phyloP scores from a whole-genome alignment of 257 asterid genomes.

The Fraxinus quadrangulata region DNA sequence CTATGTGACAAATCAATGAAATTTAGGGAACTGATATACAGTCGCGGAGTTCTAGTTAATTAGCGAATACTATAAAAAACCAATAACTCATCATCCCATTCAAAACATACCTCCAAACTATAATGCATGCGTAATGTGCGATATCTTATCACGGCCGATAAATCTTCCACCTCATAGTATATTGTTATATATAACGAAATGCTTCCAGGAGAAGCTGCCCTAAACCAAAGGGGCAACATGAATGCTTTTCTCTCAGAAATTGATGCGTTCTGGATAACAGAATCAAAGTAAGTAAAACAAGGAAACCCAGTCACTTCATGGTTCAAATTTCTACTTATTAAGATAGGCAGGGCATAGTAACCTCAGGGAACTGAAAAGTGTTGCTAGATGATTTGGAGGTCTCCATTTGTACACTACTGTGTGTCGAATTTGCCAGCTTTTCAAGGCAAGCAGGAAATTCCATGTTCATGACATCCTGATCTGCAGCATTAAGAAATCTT shows the following conservation, averaged over 20 bases:
- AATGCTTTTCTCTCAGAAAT: slow-evolving; percentile 58
- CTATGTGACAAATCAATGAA: slow-evolving; percentile 5
- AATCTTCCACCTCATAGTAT: slow-evolving; percentile 84
- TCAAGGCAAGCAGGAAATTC: slow-evolving; percentile 78
- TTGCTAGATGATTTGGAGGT: slow-evolving; percentile 34
- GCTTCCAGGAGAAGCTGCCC: slow-evolving; percentile 92
- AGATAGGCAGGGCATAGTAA: slow-evolving; percentile 34
- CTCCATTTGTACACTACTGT: slow-evolving; percentile 35
- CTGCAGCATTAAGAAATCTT: slow-evolving; percentile 72
- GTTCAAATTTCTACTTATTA: slow-evolving; percentile 23
- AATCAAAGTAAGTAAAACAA: slow-evolving; percentile 23
- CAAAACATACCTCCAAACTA: slow-evolving; percentile 64
- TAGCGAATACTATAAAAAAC: slow-evolving; percentile 5
- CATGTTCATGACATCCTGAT: slow-evolving; percentile 49
- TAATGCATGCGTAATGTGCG: slow-evolving; percentile 86
- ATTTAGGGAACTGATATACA: slow-evolving; percentile 1
- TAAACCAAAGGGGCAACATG: slow-evolving; percentile 91
- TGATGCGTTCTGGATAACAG: slow-evolving; percentile 51
- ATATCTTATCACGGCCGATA: slow-evolving; percentile 60
- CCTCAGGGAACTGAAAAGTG: slow-evolving; percentile 77
- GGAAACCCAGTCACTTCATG: slow-evolving; percentile 17
- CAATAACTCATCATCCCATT: slow-evolving; percentile 23
- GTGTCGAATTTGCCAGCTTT: slow-evolving; percentile 45
- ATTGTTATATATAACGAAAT: slow-evolving; percentile 60
- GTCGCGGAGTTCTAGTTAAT: slow-evolving; percentile 1